Percentiles rank a stretch among this genome's conserved stretches.
phyloP scores from a whole-genome alignment of 2,329 filamentous ascomycete species.

The Sporothrix globosa region DNA sequence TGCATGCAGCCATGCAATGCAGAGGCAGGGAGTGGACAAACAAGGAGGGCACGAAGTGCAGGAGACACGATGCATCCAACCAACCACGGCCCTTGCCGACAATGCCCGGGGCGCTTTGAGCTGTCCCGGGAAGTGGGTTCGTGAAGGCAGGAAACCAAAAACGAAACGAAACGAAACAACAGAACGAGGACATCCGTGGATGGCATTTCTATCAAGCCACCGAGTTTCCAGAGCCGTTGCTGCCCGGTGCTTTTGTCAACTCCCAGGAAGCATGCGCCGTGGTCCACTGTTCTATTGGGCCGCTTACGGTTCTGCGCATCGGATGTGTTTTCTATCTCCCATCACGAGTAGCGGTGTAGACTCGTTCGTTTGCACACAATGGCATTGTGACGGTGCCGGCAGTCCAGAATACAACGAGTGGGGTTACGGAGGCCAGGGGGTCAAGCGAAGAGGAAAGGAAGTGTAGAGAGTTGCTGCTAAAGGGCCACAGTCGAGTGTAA shows the following conservation, averaged over 20 bases:
- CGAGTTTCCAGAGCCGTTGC: not conserved
- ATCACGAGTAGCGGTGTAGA: not conserved
- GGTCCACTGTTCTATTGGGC: no score
- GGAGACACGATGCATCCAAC: not conserved
- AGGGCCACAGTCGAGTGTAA: no score
- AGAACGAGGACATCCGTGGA: no score
- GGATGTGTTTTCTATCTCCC: not conserved
- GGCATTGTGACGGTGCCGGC: no score
- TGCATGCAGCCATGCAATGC: slow-evolving; percentile 15
- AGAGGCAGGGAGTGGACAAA: not conserved
- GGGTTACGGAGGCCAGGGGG: no score
- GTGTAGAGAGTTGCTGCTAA: not conserved
- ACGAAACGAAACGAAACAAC: not conserved
- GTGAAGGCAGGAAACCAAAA: not conserved
- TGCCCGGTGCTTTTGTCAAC: no score
- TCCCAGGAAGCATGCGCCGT: no score
- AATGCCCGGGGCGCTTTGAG: not conserved
- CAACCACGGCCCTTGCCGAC: not conserved
- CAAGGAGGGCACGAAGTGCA: not conserved
- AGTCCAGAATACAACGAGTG: no score
- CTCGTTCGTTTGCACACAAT: not conserved
- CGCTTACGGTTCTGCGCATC: not conserved
- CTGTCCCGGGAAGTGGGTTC: not conserved
- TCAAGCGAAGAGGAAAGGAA: not conserved
- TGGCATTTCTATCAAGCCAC: not conserved